Evolutionary conservation across 192 early-diverging fungal genomes (phyloP).

Genomic region (Fimicolochytrium jonesii): DNA sequence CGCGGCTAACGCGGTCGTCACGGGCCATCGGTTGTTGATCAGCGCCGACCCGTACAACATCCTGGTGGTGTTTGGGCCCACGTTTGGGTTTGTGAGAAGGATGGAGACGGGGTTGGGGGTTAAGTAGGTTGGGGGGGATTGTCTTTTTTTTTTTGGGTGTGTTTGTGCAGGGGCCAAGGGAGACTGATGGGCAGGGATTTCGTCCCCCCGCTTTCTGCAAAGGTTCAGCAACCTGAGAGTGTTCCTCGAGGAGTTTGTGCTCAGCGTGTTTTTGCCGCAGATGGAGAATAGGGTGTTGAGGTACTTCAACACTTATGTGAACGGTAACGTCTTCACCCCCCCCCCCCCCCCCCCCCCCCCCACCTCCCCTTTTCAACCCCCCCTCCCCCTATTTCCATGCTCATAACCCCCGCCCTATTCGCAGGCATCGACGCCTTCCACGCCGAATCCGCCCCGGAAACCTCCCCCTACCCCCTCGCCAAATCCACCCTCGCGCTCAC

Average conservation of each 20-base stretch:
- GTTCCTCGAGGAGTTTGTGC: constrained; percentile 75
- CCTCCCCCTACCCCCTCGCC: constrained; percentile 60
- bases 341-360: constrained; percentile 30
- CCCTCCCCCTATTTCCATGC: constrained; percentile 60
- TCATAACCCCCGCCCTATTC: constrained; percentile 55
- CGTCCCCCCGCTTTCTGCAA: background rate
- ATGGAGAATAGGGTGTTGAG: constrained; percentile 80
- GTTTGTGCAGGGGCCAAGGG: background rate
- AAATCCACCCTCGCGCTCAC: constrained; percentile 65
- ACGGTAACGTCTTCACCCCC: constrained; percentile 56
- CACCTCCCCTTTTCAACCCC: constrained; percentile 57
- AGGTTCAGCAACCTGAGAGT: constrained; percentile 51
- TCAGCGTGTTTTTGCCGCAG: constrained; percentile 76
- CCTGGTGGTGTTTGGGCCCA: constrained; percentile 64
- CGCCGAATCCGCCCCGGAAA: constrained; percentile 29
- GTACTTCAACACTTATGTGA: constrained; percentile 61
- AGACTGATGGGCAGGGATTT: background rate
- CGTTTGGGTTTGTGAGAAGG: constrained; percentile 53
- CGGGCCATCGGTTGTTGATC: constrained; percentile 64
- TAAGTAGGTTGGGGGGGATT: constrained; percentile 34
- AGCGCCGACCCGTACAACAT: constrained; percentile 66
- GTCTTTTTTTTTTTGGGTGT: background rate
- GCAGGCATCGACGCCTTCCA: constrained; percentile 53
- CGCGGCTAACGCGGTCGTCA: constrained; percentile 50
- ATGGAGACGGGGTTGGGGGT: constrained; percentile 51